Evolutionary conservation across 352 stramenopile species (phyloP).

Genomic region (Pythium dissimile): DNA sequence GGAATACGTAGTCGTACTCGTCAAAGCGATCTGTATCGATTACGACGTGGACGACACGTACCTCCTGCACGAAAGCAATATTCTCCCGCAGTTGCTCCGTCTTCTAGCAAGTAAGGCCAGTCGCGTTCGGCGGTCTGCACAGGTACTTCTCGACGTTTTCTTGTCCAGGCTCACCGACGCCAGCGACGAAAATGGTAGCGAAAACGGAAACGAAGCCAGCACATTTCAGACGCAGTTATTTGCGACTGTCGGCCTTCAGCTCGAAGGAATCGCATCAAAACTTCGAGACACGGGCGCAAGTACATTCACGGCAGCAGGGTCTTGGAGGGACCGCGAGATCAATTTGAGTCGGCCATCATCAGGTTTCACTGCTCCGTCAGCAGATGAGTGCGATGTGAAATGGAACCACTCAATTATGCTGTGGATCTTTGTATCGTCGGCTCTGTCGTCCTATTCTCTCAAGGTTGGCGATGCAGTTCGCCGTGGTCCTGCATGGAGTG

Average conservation of each 20-base stretch:
- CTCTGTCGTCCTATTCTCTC: conserved; percentile 43
- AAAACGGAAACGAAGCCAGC: conserved; percentile 32
- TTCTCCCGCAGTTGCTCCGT: conserved; percentile 50
- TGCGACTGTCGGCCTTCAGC: conserved; percentile 56
- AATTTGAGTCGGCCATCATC: conserved; percentile 40
- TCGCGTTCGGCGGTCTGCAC: conserved; percentile 44
- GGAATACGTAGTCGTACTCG: conserved; percentile 26
- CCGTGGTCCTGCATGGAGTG: conserved; percentile 47
- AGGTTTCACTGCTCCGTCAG: conserved; percentile 35
- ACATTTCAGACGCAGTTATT: conserved; percentile 71
- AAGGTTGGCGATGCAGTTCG: conserved; percentile 69
- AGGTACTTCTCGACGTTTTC: conserved; percentile 48
- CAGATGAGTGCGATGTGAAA: conserved; percentile 27
- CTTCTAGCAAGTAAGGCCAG: conserved; percentile 44
- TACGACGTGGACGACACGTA: conserved; percentile 77
- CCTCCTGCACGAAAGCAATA: conserved; percentile 58
- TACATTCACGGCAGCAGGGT: neutral
- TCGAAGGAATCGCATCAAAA: conserved; percentile 43
- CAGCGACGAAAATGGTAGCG: neutral
- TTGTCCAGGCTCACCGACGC: conserved; percentile 59
- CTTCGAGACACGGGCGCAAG: conserved; percentile 9
- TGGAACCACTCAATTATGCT: conserved; percentile 83
- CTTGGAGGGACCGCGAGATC: conserved; percentile 4
- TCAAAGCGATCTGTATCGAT: conserved; percentile 61
- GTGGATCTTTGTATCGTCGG: conserved; percentile 57